Percentiles rank a stretch among this genome's conserved stretches.
phyloP scores from a whole-genome alignment of 805 yeast species.

The Cephaloascus albidus region DNA sequence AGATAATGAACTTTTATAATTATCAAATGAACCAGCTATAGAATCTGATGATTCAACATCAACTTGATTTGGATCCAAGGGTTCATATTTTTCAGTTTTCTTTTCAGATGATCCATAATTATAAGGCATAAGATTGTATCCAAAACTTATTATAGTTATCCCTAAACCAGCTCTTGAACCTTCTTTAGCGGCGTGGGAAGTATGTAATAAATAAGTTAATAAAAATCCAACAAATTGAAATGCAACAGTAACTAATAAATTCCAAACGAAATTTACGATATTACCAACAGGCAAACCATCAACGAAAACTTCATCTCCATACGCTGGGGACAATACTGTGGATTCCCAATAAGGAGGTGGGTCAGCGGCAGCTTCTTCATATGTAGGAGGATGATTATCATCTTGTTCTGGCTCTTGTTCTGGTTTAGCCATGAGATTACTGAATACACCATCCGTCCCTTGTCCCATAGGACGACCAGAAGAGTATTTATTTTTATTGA shows the following conservation, averaged over 20 bases:
- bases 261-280: slow-evolving; percentile 84
- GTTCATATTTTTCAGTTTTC: slow-evolving; percentile 34
- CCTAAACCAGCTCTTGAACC: slow-evolving; percentile 94
- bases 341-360: slow-evolving; percentile 97
- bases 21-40: not conserved
- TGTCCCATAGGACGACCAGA: slow-evolving; percentile 34
- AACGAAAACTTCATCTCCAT: slow-evolving; percentile 82
- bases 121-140: slow-evolving; percentile 14
- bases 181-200: slow-evolving; percentile 94
- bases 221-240: slow-evolving; percentile 93
- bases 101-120: slow-evolving; percentile 8
- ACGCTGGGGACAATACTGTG: slow-evolving; percentile 68
- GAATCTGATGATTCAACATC: slow-evolving; percentile 21
- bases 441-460: slow-evolving; percentile 82
- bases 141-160: slow-evolving; percentile 67
- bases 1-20: slow-evolving; percentile 1
- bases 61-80: slow-evolving; percentile 49
- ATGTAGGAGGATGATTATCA: slow-evolving; percentile 70
- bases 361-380: slow-evolving; percentile 93
- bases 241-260: slow-evolving; percentile 76
- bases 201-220: slow-evolving; percentile 82
- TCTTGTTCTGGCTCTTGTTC: slow-evolving; percentile 34
- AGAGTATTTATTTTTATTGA: slow-evolving; percentile 12
- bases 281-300: slow-evolving; percentile 96
- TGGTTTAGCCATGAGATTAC: slow-evolving; percentile 87